Conservation (phyloP, 2,329 filamentous ascomycete species). For the Hypoxylon sp. region DNA sequence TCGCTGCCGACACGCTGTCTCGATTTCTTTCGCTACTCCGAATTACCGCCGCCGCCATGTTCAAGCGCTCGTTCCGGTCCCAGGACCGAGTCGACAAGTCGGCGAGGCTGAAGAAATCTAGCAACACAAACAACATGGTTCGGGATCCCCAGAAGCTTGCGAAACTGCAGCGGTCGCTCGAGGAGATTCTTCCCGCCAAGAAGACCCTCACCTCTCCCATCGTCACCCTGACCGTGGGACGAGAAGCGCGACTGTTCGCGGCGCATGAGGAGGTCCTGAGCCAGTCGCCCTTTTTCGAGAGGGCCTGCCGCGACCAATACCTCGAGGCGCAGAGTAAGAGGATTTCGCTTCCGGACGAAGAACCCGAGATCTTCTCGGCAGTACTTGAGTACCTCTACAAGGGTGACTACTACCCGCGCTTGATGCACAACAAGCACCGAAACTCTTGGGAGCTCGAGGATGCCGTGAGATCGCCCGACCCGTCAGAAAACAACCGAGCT, state of each 20-base stretch:
- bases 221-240: constrained; percentile 87
- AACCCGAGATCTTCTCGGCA: constrained; percentile 93
- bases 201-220: constrained; percentile 73
- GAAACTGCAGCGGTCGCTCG: constrained; percentile 88
- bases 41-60: constrained; percentile 73
- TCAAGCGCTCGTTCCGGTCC: constrained; percentile 90
- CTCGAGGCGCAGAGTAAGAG: constrained; percentile 83
- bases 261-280: constrained; percentile 93
- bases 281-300: constrained; percentile 86
- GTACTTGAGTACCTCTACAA: constrained; percentile 98
- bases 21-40: constrained; percentile 53
- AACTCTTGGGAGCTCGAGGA: constrained; percentile 94
- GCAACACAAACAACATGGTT: constrained; percentile 58
- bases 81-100: constrained; percentile 91
- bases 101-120: constrained; percentile 83
- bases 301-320: constrained; percentile 79
- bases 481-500: constrained; percentile 57
- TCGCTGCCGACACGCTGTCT: constrained; percentile 49
- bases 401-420: constrained; percentile 92
- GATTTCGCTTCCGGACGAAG: constrained; percentile 80
- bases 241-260: constrained; percentile 90
- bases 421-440: constrained; percentile 87
- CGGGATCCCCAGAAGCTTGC: constrained; percentile 84
- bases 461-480: constrained; percentile 58
- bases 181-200: constrained; percentile 61